Evolutionary conservation across 2,329 filamentous ascomycete genomes (phyloP), one percentile per base, ranked within the genome.

Genomic region (Aschersonia sp.): DNA sequence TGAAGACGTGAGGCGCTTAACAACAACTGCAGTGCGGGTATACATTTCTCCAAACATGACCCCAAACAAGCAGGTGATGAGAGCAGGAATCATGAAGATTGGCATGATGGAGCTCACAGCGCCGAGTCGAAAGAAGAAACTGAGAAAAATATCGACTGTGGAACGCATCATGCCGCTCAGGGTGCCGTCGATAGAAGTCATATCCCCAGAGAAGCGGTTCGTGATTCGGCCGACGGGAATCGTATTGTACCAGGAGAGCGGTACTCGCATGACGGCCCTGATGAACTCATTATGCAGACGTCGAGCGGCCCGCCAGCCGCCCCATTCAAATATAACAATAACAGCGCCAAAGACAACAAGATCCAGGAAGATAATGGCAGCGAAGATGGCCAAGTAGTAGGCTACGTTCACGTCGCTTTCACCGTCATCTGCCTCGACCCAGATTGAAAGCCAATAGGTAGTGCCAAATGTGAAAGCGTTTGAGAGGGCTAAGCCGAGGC

Each of bases 201-300:
- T 76, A 50, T 79, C 75, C 37, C 74, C 72, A 1, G 72, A 72
- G 52, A 78, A 75, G 10, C 76, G 69, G 54, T 77, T 76, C 47
- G 72, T 67, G 48, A 75, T 68, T 41, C 74, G 68, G 10, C 74
- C 71, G 12, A 73, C 66, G 0, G 75, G 69, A 1, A 74, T 67
- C 44, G 70, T 59, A 55, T 76, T 75, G 54, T 74, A 78, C 75
- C 75, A 79, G 4, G 71, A 68, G 8, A 79, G 62, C 1, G 76
- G 71, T 4, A 75, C 76, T 30, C 65, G 63, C 61, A 79, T 65
- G 14, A 79, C 63, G 14, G 72, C 68, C 10, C 61, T 63, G 43
- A 78, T 70, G 46, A 79, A 71, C 46, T 68, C 67, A 11, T 65
- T 64, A 59, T 79, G 76, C 42, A 79, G 66, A 35, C 60, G 66